Conservation (phyloP, 768 basidiomycete species). For the Tulasnella sp. region DNA sequence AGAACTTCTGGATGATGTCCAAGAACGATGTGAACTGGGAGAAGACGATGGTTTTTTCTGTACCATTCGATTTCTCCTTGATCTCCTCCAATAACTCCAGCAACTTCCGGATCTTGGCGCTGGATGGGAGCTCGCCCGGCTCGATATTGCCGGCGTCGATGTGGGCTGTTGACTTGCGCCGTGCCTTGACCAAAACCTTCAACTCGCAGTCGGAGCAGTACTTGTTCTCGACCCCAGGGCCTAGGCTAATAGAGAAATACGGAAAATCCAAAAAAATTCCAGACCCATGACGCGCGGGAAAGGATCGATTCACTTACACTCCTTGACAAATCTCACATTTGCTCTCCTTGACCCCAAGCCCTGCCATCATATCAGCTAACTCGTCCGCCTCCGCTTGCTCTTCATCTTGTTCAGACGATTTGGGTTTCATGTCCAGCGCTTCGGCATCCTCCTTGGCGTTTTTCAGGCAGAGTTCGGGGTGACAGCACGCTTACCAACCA, state of each 20-base stretch:
- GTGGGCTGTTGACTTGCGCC: constrained; percentile 27
- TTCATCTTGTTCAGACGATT: constrained; percentile 39
- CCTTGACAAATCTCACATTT: constrained; percentile 63
- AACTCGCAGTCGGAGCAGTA: constrained; percentile 50
- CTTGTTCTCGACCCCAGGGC: constrained; percentile 24
- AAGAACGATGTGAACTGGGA: constrained; percentile 85
- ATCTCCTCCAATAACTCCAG: constrained; percentile 59
- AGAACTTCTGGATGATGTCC: constrained; percentile 75
- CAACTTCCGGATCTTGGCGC: constrained; percentile 81
- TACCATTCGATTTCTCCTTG: constrained; percentile 23
- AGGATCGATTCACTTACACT: background rate
- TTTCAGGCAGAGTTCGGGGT: constrained; percentile 70
- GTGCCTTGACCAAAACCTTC: constrained; percentile 39
- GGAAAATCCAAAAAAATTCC: no score
- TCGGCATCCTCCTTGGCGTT: constrained; percentile 64
- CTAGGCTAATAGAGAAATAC: background rate
- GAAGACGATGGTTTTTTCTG: constrained; percentile 92
- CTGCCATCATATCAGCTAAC: constrained; percentile 60
- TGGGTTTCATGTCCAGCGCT: constrained; percentile 52
- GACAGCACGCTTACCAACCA: constrained; percentile 67
- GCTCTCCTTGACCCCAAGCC: constrained; percentile 48
- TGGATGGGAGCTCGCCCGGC: constrained; percentile 48
- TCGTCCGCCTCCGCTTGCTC: constrained; percentile 54
- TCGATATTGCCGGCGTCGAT: constrained; percentile 8
- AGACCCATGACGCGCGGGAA: background rate